Evolutionary conservation across 768 basidiomycete genomes (phyloP), one percentile per base, ranked within the genome.

Genomic region (Tulasnella sp.): DNA sequence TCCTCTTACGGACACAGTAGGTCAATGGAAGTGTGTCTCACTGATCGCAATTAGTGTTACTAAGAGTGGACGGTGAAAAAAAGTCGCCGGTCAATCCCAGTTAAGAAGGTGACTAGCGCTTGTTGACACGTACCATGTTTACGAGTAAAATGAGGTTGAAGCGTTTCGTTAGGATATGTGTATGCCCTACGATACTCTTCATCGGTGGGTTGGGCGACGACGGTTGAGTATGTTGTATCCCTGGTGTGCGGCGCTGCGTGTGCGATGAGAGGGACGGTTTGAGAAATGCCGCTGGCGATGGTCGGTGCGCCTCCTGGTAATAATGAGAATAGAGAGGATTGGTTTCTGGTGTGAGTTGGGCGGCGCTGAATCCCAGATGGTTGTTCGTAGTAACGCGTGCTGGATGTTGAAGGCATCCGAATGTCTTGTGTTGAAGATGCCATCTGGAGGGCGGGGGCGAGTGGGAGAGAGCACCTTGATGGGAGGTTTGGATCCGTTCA

Each of bases 41-140:
- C 73, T 74, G 5, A 74, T 42, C 10, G 73, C 9, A 27, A 74
- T 74, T 10, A 74, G 24, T n/a, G 73, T 40, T 21, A 46, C 73
- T 74, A 39, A 5, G 24, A 40, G 18, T 74, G 39, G 4, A 6
- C 27, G 18, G 10, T 7, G 14, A 74, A 27, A 14, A 16, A 7
- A 52, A n/a, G n/a, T n/a, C n/a, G 21, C n/a, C 46, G 46, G 19
- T 46, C 46, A 24, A 52, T 5, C 21, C 21, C 52, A 21, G n/a
- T 42, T 14, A n/a, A n/a, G n/a, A n/a, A n/a, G n/a, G n/a, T n/a
- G n/a, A n/a, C n/a, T n/a, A n/a, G n/a, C n/a, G n/a, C n/a, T n/a
- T n/a, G n/a, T n/a, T n/a, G n/a, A n/a, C n/a, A n/a, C 73, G 36
- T 14, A 74, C 73, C 73, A 40, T 74, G 73, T 40, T 46, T 40